phyloP scores from a whole-genome alignment of 202 grass and related monocot genomes.

The Zizania palustris region DNA sequence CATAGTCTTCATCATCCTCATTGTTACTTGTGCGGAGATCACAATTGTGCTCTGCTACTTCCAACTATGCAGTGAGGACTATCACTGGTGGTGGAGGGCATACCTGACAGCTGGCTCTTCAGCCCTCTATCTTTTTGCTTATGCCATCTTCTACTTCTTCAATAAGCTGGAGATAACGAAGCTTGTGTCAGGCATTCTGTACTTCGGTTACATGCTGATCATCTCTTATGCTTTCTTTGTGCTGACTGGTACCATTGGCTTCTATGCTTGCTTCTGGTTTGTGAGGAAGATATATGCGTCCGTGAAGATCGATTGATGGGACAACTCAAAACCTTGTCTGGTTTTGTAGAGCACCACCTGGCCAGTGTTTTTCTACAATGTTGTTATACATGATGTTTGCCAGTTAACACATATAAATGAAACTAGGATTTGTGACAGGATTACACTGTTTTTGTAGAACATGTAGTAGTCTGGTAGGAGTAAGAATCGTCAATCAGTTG shows the following conservation, averaged over 20 bases:
- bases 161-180: slow-evolving; percentile 96
- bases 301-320: slow-evolving; percentile 88
- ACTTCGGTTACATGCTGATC: slow-evolving; percentile 95
- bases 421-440: too few species aligned
- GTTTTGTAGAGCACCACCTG: slow-evolving; percentile 35
- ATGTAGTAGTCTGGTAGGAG: slow-evolving; percentile 46
- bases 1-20: slow-evolving; percentile 85
- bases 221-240: slow-evolving; percentile 92
- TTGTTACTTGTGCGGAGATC: slow-evolving; percentile 88
- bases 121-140: slow-evolving; percentile 80
- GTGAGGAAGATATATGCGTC: slow-evolving; percentile 88
- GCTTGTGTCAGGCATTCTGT: slow-evolving; percentile 84
- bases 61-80: slow-evolving; percentile 92
- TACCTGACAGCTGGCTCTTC: slow-evolving; percentile 85
- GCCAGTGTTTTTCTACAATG: slow-evolving; percentile 48
- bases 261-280: slow-evolving; percentile 95
- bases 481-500: slow-evolving; percentile 32
- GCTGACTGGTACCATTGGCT: slow-evolving; percentile 85
- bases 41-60: slow-evolving; percentile 96
- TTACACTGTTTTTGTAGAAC: too few species aligned
- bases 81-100: slow-evolving; percentile 95
- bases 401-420: slow-evolving; percentile 2
- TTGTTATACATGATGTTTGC: neutral
- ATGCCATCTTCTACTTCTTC: slow-evolving; percentile 96
- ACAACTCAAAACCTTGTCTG: slow-evolving; percentile 33